Evolutionary conservation across 31 red algal genomes (phyloP).

Genomic region (Endocladia muricata): DNA sequence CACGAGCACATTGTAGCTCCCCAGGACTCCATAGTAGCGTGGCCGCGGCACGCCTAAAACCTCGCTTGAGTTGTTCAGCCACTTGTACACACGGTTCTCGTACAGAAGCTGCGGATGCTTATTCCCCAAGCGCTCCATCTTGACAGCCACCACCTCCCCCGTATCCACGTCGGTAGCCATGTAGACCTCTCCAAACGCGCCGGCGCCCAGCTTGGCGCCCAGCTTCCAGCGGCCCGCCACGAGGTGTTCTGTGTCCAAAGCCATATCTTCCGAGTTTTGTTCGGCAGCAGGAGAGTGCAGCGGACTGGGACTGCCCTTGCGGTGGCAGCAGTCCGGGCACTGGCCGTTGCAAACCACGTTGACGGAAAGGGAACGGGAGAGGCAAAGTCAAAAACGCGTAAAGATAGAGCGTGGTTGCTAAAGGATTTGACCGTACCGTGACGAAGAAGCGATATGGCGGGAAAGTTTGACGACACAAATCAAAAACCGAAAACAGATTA

Average conservation of each 20-base stretch:
- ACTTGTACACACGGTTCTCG: slow-evolving; percentile 96
- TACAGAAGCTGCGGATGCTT: slow-evolving; percentile 97
- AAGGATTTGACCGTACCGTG: too few species aligned
- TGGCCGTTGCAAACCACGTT: too few species aligned
- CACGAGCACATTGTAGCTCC: slow-evolving; percentile 95
- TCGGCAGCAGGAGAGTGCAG: not conserved
- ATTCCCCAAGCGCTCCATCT: slow-evolving; percentile 88
- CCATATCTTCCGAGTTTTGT: slow-evolving; percentile 24
- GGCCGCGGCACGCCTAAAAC: slow-evolving; percentile 90
- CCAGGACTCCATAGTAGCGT: slow-evolving; percentile 86
- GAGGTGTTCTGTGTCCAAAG: slow-evolving; percentile 67
- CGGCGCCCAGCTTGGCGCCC: slow-evolving; percentile 91
- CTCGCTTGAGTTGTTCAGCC: slow-evolving; percentile 71
- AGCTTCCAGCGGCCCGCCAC: slow-evolving; percentile 91
- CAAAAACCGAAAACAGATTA: too few species aligned
- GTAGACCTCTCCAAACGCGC: slow-evolving; percentile 99
- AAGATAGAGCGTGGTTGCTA: too few species aligned
- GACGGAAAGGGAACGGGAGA: too few species aligned
- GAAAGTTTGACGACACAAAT: too few species aligned
- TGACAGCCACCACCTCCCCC: slow-evolving; percentile 95
- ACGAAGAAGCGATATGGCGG: too few species aligned
- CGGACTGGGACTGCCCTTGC: not conserved
- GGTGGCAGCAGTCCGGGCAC: not conserved
- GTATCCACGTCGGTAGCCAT: slow-evolving; percentile 83
- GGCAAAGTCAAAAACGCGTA: too few species aligned